Evolutionary conservation across 140 eudicot species (phyloP).

Genomic region (Bidens hawaiensis): DNA sequence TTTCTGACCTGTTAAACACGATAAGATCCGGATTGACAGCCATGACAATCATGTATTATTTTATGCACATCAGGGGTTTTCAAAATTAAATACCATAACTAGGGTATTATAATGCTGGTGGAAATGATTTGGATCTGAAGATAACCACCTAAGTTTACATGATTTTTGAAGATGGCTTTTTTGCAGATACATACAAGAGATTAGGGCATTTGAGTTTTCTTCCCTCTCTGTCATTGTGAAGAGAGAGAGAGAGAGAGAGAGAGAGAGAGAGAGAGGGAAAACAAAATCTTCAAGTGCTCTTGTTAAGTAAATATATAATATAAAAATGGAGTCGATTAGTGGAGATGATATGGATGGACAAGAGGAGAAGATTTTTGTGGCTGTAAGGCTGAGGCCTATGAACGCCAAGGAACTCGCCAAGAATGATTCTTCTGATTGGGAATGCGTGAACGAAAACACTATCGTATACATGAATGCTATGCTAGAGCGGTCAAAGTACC

Average conservation of each 20-base stretch:
- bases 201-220: slow-evolving; percentile 7
- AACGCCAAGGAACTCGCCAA: slow-evolving; percentile 53
- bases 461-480: slow-evolving; percentile 50
- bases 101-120: too few species aligned
- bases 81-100: too few species aligned
- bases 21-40: too few species aligned
- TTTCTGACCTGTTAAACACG: too few species aligned
- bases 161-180: not conserved
- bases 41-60: too few species aligned
- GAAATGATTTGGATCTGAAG: too few species aligned
- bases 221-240: slow-evolving; percentile 32
- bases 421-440: slow-evolving; percentile 78
- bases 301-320: slow-evolving; percentile 4
- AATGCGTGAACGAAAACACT: slow-evolving; percentile 65
- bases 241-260: slow-evolving; percentile 31
- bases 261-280: slow-evolving; percentile 18
- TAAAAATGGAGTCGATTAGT: slow-evolving; percentile 50
- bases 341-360: slow-evolving; percentile 43
- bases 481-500: slow-evolving; percentile 55
- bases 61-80: too few species aligned
- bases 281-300: slow-evolving; percentile 34
- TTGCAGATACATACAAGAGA: slow-evolving; percentile 20
- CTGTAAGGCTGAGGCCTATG: slow-evolving; percentile 93
- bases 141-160: too few species aligned
- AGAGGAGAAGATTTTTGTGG: slow-evolving; percentile 78